phyloP scores from a whole-genome alignment of 2,329 filamentous ascomycete genomes.

The Aspergillus aculeatus region DNA sequence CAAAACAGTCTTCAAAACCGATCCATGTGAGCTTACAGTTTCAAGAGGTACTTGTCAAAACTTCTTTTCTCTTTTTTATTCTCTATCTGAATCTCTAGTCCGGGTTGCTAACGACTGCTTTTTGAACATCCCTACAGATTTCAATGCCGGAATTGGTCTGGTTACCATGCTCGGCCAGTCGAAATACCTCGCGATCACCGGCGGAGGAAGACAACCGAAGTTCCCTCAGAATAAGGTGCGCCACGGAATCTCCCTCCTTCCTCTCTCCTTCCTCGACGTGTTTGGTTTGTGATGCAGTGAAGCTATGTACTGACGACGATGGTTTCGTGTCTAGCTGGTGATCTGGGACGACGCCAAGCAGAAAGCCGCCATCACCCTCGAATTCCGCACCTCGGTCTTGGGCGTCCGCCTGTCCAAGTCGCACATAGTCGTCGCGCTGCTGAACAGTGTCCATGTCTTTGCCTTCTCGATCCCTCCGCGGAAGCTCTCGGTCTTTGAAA shows the following conservation, averaged over 20 bases:
- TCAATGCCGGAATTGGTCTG: constrained; percentile 77
- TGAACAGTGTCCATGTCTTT: constrained; percentile 80
- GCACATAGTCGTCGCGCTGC: constrained; percentile 75
- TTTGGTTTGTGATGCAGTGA: not conserved
- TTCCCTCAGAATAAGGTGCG: constrained; percentile 80
- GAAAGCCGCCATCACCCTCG: constrained; percentile 71
- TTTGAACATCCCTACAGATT: constrained; percentile 50
- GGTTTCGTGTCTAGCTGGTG: constrained; percentile 53
- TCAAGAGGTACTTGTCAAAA: constrained; percentile 49
- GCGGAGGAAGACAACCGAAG: constrained; percentile 80
- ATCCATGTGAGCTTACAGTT: constrained; percentile 69
- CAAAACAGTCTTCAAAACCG: constrained; percentile 66
- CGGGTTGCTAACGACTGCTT: not conserved
- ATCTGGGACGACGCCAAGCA: constrained; percentile 89
- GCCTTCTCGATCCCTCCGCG: constrained; percentile 71
- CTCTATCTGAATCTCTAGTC: not conserved
- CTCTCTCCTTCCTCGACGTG: not conserved
- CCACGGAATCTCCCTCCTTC: not conserved
- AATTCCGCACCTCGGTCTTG: constrained; percentile 75
- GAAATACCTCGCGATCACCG: constrained; percentile 85
- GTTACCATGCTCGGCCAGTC: constrained; percentile 84
- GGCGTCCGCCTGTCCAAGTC: constrained; percentile 74
- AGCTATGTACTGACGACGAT: not conserved
- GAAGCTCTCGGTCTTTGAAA: constrained; percentile 75
- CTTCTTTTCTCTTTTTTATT: not conserved